Base-by-base conservation (phyloP, 345 rosid genomes). In the Sonneratia alba region DNA sequence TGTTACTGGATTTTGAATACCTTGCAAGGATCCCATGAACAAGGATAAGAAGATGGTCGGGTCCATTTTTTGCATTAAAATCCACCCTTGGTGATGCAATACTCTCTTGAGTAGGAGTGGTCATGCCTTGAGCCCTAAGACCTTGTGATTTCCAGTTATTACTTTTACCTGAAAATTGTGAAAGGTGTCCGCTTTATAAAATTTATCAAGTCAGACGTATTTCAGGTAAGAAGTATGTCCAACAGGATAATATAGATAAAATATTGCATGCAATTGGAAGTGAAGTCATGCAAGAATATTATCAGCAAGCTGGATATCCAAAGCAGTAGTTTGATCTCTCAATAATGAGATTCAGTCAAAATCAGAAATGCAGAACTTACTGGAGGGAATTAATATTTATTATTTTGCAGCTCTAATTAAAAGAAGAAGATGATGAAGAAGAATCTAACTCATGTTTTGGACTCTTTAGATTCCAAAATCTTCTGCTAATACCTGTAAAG, bases 21-120 rank as follows among this genome's bases (percentile, higher is more conserved):
- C 99, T 90, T 38, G 97, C 99, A 64, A 92, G 79, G 71, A 95
- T 95, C 65, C 99, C 99, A 43, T 95, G 99, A 66, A 92, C 99
- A 79, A 95, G 99, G 77, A 95, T 96, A 79, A 95, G 93, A 75
- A 95, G 99, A 81, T 95, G 99, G 86, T 95, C 97, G 53, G 97
- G 96, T 36, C 81, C 86, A 73, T 55, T 74, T 76, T 78, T 84
- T 49, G 82, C 85, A 79, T 80, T 84, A 9, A 69, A 24, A 27
- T 77, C 73, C 13, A 81, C 80, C 75, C 71, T 75, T 0, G 86
- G 77, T 2, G 86, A 71, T 24, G 79, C 79, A 72, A 80, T 78
- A 67, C 36, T 82, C 68, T 88, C 91, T 73, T 69, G 83, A 6
- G 85, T 82, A 45, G 87, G 71, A 62, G 85, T 82, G 79, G 87